Conservation (phyloP, 148 eudicot species). For the Agrostemma githago region DNA sequence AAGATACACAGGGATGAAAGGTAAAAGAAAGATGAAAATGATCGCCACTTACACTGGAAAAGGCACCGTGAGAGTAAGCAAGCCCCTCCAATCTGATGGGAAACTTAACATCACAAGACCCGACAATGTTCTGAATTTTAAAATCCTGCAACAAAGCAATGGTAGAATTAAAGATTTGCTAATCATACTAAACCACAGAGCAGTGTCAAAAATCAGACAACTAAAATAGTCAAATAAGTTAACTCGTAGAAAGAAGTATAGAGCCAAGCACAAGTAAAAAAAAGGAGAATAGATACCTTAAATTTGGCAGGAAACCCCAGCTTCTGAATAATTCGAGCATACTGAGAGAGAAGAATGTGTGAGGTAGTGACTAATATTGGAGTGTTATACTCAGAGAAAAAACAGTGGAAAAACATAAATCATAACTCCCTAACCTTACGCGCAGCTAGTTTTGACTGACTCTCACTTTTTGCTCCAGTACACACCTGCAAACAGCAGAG, state of each 20-base stretch:
- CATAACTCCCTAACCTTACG: conserved; percentile 47
- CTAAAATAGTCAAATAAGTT: neutral
- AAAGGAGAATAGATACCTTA: conserved; percentile 41
- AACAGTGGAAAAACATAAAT: neutral
- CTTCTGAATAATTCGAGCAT: conserved; percentile 87
- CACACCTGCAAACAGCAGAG: conserved; percentile 44
- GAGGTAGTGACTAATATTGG: neutral
- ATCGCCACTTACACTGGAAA: conserved; percentile 62
- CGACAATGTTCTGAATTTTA: conserved; percentile 84
- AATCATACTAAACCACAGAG: neutral
- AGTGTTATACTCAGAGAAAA: neutral
- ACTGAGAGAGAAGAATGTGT: conserved; percentile 34
- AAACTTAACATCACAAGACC: conserved; percentile 85
- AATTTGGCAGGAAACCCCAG: conserved; percentile 80
- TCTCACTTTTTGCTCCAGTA: conserved; percentile 88
- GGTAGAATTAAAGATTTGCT: conserved; percentile 1
- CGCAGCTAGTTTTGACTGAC: conserved; percentile 71
- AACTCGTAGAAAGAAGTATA: neutral
- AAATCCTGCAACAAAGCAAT: conserved; percentile 50
- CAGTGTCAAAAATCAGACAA: neutral
- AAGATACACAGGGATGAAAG: neutral
- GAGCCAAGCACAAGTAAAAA: neutral
- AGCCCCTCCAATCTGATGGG: conserved; percentile 84
- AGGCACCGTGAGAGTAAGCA: conserved; percentile 79
- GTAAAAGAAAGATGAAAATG: neutral